A percentile compares a stretch with the other conserved stretches of the same genome.
These are phyloP conservation scores for Emmonsiellopsis sp. DNA, from an alignment of 2,329 filamentous ascomycete species.

Conservation along the genomic window DNA sequence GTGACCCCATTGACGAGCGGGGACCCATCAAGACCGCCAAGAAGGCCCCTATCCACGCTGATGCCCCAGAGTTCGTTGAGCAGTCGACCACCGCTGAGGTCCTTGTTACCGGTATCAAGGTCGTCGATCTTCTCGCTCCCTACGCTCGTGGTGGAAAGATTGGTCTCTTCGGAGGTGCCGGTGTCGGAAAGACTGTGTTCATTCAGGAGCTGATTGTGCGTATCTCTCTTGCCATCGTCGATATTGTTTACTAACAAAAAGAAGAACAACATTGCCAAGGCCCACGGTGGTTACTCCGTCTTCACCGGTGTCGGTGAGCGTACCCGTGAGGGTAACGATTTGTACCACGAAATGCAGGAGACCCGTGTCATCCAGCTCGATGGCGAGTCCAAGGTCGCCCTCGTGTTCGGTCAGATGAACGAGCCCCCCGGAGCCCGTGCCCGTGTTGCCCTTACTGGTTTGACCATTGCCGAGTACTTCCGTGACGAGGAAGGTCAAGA, in stretches of 20 bases:
- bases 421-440: slow-evolving; percentile 99
- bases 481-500: slow-evolving; percentile 74
- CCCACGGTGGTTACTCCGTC: slow-evolving; percentile 99
- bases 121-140: slow-evolving; percentile 95
- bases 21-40: slow-evolving; percentile 93
- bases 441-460: slow-evolving; percentile 96
- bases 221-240: slow-evolving; percentile 7
- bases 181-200: slow-evolving; percentile 99
- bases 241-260: slow-evolving; percentile 8
- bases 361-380: slow-evolving; percentile 99
- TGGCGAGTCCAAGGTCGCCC: slow-evolving; percentile 97
- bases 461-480: slow-evolving; percentile 64
- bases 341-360: slow-evolving; percentile 99
- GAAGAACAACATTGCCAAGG: slow-evolving; percentile 99
- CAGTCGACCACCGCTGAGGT: slow-evolving; percentile 96
- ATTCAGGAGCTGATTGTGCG: slow-evolving; percentile 96
- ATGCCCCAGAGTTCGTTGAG: slow-evolving; percentile 83
- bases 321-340: slow-evolving; percentile 99
- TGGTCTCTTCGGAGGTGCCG: slow-evolving; percentile 99
- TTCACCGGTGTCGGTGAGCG: slow-evolving; percentile 99
- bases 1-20: slow-evolving; percentile 99
- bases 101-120: slow-evolving; percentile 99
- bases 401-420: slow-evolving; percentile 99
- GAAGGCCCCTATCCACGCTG: slow-evolving; percentile 83
- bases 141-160: slow-evolving; percentile 99